These are phyloP conservation scores for Trichosporon sp. DNA, from an alignment of 1,284 basidiomycete genomes.

Conservation along the genomic window DNA sequence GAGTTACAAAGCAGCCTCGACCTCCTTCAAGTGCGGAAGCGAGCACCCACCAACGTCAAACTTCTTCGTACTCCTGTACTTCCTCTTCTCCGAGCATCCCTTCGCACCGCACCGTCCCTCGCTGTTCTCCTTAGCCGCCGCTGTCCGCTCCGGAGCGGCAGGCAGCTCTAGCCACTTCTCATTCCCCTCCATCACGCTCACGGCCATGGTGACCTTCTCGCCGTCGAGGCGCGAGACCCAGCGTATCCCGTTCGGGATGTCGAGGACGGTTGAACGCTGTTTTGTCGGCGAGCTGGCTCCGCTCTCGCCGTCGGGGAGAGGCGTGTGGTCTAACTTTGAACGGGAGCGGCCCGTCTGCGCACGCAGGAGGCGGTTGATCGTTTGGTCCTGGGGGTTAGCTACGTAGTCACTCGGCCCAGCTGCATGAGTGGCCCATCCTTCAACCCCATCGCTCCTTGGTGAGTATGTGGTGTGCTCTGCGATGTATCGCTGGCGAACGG, in stretches of 20 bases:
- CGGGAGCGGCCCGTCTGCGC: constrained; percentile 67
- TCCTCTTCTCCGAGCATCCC: constrained; percentile 52
- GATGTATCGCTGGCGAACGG: too few relatives aligned
- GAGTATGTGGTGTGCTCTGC: too few relatives aligned
- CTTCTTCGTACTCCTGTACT: constrained; percentile 55
- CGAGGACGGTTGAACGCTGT: neutral
- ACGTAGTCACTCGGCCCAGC: too few relatives aligned
- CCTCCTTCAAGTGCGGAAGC: constrained; percentile 48
- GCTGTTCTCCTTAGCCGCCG: neutral
- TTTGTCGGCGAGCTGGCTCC: constrained; percentile 12
- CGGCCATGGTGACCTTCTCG: constrained; percentile 19
- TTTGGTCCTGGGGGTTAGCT: constrained; percentile 54
- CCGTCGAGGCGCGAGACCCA: constrained; percentile 10
- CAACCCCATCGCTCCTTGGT: too few relatives aligned
- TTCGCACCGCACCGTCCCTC: constrained; percentile 46
- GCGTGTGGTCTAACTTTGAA: constrained; percentile 57
- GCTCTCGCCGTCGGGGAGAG: constrained; percentile 26
- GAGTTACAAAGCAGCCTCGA: constrained; percentile 24
- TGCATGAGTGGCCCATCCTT: too few relatives aligned
- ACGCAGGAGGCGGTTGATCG: constrained; percentile 83
- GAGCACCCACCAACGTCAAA: constrained; percentile 56
- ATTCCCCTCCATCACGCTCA: constrained; percentile 28
- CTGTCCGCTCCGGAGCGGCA: neutral
- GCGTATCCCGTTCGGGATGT: constrained; percentile 11
- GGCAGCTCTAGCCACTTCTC: constrained; percentile 20